Evolutionary conservation across 192 early-diverging fungal species (phyloP).

Genomic region (Mortierella alpina): DNA sequence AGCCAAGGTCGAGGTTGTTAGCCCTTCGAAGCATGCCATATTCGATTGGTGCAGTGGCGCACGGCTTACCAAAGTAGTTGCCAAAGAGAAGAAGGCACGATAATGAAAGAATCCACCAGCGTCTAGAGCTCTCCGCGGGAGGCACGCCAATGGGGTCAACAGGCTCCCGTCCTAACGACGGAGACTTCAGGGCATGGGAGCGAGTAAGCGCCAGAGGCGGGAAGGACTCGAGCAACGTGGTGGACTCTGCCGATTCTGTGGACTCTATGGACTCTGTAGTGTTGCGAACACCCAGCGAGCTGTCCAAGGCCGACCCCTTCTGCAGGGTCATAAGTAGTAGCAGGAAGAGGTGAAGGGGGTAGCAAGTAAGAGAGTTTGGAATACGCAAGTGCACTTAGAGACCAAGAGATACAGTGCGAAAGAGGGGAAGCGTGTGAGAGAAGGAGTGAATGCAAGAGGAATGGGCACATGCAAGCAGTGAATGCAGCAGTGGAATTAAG

Average conservation of each 20-base stretch:
- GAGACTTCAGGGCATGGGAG: slow-evolving; percentile 29
- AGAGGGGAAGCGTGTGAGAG: too few species aligned
- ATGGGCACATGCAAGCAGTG: too few species aligned
- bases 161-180: slow-evolving; percentile 19
- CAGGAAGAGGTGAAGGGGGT: background rate
- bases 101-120: slow-evolving; percentile 50
- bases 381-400: too few species aligned
- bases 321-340: background rate
- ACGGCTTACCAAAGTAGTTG: slow-evolving; percentile 56
- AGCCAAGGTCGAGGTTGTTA: background rate
- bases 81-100: slow-evolving; percentile 59
- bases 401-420: too few species aligned
- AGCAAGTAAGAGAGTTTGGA: background rate
- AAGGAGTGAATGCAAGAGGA: too few species aligned
- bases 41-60: background rate
- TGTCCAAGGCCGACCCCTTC: slow-evolving; percentile 14
- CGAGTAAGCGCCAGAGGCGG: slow-evolving; percentile 26
- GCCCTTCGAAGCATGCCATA: background rate
- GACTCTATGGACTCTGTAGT: background rate
- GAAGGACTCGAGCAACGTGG: slow-evolving; percentile 33
- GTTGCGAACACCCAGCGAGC: background rate
- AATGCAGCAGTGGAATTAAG: too few species aligned
- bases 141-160: background rate
- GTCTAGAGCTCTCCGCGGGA: background rate
- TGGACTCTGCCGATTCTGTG: background rate